These are phyloP conservation scores for Clonostachys solani DNA, from an alignment of 2,329 filamentous ascomycete species.

Conservation along the genomic window DNA sequence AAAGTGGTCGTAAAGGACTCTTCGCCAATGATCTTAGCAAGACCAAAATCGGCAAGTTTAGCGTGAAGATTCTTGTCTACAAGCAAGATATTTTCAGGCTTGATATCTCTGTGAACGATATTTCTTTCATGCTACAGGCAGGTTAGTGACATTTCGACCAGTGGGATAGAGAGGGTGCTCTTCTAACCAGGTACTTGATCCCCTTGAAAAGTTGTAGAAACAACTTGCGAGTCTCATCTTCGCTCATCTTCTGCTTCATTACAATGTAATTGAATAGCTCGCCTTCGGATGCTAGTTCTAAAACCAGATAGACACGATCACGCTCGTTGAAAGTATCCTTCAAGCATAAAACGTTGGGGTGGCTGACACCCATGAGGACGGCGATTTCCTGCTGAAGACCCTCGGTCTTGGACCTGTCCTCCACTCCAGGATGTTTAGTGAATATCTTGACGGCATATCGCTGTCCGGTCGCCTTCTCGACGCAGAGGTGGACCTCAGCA, in stretches of 20 bases:
- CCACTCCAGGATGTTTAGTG: conserved; percentile 75
- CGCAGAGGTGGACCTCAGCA: conserved; percentile 86
- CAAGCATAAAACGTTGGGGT: conserved; percentile 86
- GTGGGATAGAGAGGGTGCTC: not conserved
- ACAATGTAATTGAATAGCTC: conserved; percentile 97
- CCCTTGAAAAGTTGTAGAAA: conserved; percentile 91
- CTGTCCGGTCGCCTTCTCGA: conserved; percentile 78
- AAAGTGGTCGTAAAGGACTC: conserved; percentile 96
- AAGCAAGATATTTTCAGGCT: conserved; percentile 92
- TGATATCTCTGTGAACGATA: conserved; percentile 96
- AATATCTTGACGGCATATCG: conserved; percentile 94
- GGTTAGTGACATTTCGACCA: conserved; percentile 1
- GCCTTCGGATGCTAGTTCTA: conserved; percentile 87
- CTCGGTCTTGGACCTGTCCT: conserved; percentile 79
- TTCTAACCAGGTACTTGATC: conserved; percentile 84
- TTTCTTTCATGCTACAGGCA: conserved; percentile 79
- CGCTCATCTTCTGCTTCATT: conserved; percentile 81
- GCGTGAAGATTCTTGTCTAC: conserved; percentile 80
- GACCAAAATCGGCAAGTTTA: conserved; percentile 93
- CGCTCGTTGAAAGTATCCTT: conserved; percentile 94
- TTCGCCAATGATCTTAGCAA: conserved; percentile 98
- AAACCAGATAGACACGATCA: conserved; percentile 84
- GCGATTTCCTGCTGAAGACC: conserved; percentile 93
- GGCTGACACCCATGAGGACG: conserved; percentile 94
- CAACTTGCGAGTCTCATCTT: conserved; percentile 78